A percentile compares a stretch with the other conserved stretches of the same genome.
phyloP scores from a whole-genome alignment of 768 basidiomycete species.

The Auriscalpium microsporum region DNA sequence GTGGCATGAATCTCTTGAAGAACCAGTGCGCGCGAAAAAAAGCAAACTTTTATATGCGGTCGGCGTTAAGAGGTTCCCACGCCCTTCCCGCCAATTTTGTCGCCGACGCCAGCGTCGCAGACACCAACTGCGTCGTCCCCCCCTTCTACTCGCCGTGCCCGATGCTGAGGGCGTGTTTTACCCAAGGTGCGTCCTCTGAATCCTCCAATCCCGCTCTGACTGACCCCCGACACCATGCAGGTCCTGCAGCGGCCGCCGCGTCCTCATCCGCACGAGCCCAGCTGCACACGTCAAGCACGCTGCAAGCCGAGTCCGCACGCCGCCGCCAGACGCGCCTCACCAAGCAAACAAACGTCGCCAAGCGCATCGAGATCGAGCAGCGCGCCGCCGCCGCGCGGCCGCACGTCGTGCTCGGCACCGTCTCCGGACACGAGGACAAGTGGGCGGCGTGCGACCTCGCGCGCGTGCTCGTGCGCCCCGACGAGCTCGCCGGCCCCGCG shows the following conservation, averaged over 20 bases:
- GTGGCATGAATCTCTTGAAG: conserved; percentile 49
- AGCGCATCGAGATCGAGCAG: conserved; percentile 34
- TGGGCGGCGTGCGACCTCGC: conserved; percentile 66
- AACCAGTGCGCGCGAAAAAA: conserved; percentile 8
- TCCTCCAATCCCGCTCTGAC: not conserved
- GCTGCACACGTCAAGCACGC: conserved; percentile 42
- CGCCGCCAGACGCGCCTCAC: conserved; percentile 29
- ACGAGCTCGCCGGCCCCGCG: conserved; percentile 7
- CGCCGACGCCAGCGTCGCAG: not conserved
- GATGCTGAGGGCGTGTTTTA: conserved; percentile 9
- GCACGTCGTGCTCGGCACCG: conserved; percentile 70
- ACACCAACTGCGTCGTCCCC: not conserved
- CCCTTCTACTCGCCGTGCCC: conserved; percentile 15
- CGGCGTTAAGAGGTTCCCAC: conserved; percentile 29
- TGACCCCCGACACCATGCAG: conserved; percentile 22
- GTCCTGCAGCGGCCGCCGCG: conserved; percentile 34
- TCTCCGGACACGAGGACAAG: conserved; percentile 51
- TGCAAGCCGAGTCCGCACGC: conserved; percentile 23
- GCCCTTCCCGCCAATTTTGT: conserved; percentile 10
- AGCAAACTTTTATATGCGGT: conserved; percentile 17
- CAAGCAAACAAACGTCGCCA: conserved; percentile 36
- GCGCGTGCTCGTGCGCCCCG: conserved; percentile 33
- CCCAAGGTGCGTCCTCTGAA: conserved; percentile 19
- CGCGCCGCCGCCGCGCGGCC: conserved; percentile 35
- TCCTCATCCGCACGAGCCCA: conserved; percentile 22